phyloP scores from a whole-genome alignment of 176 grass and related monocot genomes.

The Oropetium thomaeum region DNA sequence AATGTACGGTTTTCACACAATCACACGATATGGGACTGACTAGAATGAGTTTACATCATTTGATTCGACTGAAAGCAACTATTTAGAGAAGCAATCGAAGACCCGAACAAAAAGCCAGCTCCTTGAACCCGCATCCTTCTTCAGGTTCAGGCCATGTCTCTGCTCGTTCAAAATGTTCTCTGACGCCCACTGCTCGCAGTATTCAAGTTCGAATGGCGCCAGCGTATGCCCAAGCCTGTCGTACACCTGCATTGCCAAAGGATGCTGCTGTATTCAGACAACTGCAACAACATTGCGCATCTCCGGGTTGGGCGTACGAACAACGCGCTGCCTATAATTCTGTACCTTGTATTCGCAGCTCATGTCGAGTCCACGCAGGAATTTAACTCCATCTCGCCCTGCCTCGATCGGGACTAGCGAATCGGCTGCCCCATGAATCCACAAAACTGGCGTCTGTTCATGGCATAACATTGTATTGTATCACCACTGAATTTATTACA shows the following conservation, averaged over 20 bases:
- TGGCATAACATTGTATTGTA: neutral
- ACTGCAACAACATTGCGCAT: neutral
- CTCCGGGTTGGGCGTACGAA: neutral
- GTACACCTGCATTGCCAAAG: conserved; percentile 1
- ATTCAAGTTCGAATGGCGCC: conserved; percentile 24
- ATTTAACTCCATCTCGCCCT: conserved; percentile 21
- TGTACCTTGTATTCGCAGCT: conserved; percentile 35
- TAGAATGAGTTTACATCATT: neutral
- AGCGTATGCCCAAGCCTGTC: conserved; percentile 23
- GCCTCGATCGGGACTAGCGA: conserved; percentile 25
- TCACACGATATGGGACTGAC: too few species aligned
- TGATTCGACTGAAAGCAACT: neutral
- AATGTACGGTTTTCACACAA: neutral
- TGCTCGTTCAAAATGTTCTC: neutral
- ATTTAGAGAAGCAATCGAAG: neutral
- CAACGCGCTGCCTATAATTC: neutral
- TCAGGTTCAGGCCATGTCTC: neutral
- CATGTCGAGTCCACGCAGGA: conserved; percentile 23
- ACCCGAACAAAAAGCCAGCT: neutral
- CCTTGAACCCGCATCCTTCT: neutral
- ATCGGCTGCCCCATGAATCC: conserved; percentile 33
- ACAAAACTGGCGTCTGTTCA: conserved; percentile 38
- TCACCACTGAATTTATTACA: neutral
- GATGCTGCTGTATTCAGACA: neutral
- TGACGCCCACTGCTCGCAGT: conserved; percentile 25